Evolutionary conservation across 2,329 filamentous ascomycete genomes (phyloP), one percentile per base, ranked within the genome.

Genomic region (Colletotrichum trifolii): DNA sequence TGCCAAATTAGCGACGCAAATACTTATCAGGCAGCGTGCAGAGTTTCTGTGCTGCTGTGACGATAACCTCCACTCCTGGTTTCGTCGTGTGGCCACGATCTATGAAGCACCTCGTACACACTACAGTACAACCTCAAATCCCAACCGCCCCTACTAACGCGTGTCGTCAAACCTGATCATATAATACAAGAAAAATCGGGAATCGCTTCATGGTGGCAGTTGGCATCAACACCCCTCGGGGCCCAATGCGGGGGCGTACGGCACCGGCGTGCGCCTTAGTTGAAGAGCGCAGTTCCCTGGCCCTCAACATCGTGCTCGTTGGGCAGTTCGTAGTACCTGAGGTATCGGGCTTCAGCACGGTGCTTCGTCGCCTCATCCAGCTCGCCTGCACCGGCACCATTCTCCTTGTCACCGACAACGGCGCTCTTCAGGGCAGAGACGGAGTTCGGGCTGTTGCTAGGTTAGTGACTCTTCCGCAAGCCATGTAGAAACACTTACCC

Each of bases 401-500:
- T 83, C 66, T 86, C 83, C 71, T 85, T 85, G 45, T 74, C 69
- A 25, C 69, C 70, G 11, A 71, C 69, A 64, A 76, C 78, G 48
- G 76, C 69, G 54, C 78, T 82, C 34, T 79, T 74, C 13, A 79
- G 70, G n/a, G 74, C 70, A 0, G 80, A 79, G 36, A 85, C 73
- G 1, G 84, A 85, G 2, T 76, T 64, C 25, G 84, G 83, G 8
- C 84, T 86, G 60, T 42, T 56, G 25, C 25, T 11, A 36, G 33
- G 38, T 52, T 40, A 67, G 49, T 25, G 25, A 25, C 25, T 25
- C 25, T 25, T 25, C 25, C 25, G 25, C 25, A 17, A 25, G 11
- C 8, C 17, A 60, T 10, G 42, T 15, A 45, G 9, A 17, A 15
- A 72, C n/a, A 72, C 87, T 77, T 81, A 90, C 89, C 96, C 96